Evolutionary conservation across 805 yeast genomes (phyloP), one percentile per base, ranked within the genome.

Genomic region (Kodamaea fukazawae): DNA sequence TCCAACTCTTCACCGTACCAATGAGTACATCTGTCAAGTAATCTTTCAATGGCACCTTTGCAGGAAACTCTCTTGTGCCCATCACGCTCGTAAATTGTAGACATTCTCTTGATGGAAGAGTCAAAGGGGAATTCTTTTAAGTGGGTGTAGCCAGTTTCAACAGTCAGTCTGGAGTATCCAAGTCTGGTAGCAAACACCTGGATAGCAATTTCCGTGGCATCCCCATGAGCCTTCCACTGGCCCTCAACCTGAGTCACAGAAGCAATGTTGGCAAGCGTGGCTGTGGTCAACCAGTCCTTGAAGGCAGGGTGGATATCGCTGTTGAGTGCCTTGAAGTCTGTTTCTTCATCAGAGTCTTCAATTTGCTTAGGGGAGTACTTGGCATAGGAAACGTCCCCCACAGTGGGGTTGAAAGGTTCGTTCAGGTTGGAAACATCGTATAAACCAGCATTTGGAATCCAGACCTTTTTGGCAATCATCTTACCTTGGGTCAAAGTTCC

Each of bases 121-220:
- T 84, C 91, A 53, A 84, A 84, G 13, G 91, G 90, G 51, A 68
- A 82, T 63, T 83, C 91, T 26, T 73, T 74, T 18, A 79, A 40
- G 49, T 78, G 81, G n/a, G 56, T 52, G 45, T 57, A 70, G 2
- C 50, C 54, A 46, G 73, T 55, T 7, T 49, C 49, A 16, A 30
- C 32, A 7, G 23, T 20, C 13, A 22, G 29, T 51, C 85, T 71
- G 15, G 73, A 71, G 45, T 62, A 67, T 22, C 71, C 73, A 45
- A 82, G 63, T 51, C 89, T 75, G 9, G 79, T 63, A 15, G 81
- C 75, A 54, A 83, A 85, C 0, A 86, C 91, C 54, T 86, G 91
- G 45, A 87, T 82, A 3, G 96, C 95, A 53, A 84, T 81, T 63
- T 87, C 96, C 2, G 96, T 87, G 30, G 96, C 91, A 56, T 87